phyloP scores from a whole-genome alignment of 257 asterid genomes.

The Nicotiana benthamiana region DNA sequence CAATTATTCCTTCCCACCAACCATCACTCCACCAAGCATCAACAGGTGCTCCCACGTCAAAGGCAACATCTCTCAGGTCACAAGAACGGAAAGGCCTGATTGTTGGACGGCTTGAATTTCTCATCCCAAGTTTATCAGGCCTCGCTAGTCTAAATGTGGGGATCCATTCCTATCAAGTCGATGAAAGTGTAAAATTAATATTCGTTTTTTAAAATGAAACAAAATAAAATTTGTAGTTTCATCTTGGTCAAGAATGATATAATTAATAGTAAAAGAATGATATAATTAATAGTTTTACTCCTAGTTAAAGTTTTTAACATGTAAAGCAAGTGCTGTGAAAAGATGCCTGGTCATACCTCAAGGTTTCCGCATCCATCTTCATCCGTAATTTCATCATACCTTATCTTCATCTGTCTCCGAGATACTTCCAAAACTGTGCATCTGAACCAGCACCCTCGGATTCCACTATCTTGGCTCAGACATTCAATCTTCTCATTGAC shows the following conservation, averaged over 20 bases:
- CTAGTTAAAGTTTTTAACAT: neutral
- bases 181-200: neutral
- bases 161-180: conserved; percentile 66
- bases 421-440: conserved; percentile 64
- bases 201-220: neutral
- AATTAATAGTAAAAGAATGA: neutral
- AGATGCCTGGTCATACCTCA: conserved; percentile 43
- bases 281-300: neutral
- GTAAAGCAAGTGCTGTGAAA: neutral
- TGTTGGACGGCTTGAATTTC: conserved; percentile 58
- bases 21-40: conserved; percentile 99
- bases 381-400: conserved; percentile 66
- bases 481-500: conserved; percentile 65
- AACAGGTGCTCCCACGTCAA: conserved; percentile 67
- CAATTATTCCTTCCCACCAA: conserved; percentile 98
- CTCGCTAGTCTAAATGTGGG: conserved; percentile 60
- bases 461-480: conserved; percentile 93
- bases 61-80: conserved; percentile 22
- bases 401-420: conserved; percentile 53
- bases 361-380: conserved; percentile 59
- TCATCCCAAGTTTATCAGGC: conserved; percentile 78
- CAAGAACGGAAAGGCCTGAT: conserved; percentile 55
- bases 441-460: conserved; percentile 98
- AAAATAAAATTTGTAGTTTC: neutral
- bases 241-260: neutral